Base-by-base conservation (phyloP, 1,284 basidiomycete species). In the Cutaneotrichosporon cutaneum region DNA sequence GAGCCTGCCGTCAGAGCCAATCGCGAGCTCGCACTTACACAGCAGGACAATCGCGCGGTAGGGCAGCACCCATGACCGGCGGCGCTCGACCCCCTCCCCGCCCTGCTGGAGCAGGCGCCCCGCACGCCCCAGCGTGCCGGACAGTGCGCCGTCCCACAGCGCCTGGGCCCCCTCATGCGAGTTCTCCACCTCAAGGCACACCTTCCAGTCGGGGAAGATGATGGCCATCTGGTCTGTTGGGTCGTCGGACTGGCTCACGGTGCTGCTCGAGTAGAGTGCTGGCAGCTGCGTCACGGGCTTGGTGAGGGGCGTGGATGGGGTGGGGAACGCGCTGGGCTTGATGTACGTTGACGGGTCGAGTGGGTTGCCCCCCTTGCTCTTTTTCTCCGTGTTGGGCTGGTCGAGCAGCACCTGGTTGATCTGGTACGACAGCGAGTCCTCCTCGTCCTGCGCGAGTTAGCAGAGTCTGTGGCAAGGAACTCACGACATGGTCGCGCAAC, bases 201-300 rank as follows among this genome's bases (percentile, higher is more conserved):
- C 82, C 69, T 87, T 92, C 82, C 88, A 96, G 78, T 97, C 94
- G 5, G 94, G 94, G 71, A 97, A 87, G 1, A 96, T 84, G 54
- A 97, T 82, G 18, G 92, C 88, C 0, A 88, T 89, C 64, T 82
- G 76, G 63, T 91, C 87, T 50, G 82, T 78, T 57, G 85, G 82
- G 56, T 83, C 77, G 68, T 88, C 85, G 54, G 82, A 82, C 72
- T 93, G 90, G 68, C 88, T 91, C 47, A 90, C 89, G 71, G 93
- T 89, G 32, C 92, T 83, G 54, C 94, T 87, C 7, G 89, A 87
- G 60, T 91, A 83, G 39, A 83, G 82, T 16, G 81, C 82, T 4
- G 84, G 81, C 59, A 86, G 83, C 21, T 82, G 33, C 6, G 50
- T 58, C 42, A 66, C 54, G 26, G 63, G 61, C 21, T 65, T 54